Evolutionary conservation across 441 rosid species (phyloP).

Genomic region (Aleurites moluccanus): DNA sequence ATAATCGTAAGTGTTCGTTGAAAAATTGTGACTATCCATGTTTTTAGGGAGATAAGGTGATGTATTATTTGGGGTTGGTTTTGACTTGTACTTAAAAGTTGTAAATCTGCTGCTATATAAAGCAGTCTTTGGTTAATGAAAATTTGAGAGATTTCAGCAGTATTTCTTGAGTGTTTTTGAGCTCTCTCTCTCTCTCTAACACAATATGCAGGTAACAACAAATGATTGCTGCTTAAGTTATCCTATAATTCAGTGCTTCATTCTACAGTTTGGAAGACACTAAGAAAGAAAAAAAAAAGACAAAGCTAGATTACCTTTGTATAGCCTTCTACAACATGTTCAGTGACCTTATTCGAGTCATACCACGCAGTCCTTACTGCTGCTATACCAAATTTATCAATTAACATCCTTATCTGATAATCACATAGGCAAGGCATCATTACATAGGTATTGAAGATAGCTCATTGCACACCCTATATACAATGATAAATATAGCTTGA

Average conservation of each 20-base stretch:
- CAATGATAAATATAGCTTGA: background rate
- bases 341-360: conserved; percentile 55
- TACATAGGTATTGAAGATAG: background rate
- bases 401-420: conserved; percentile 63
- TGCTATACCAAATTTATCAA: conserved; percentile 69
- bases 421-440: conserved; percentile 16
- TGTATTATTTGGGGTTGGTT: no score
- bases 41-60: no score
- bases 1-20: no score
- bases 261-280: background rate
- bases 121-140: no score
- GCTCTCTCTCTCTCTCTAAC: no score
- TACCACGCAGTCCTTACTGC: conserved; percentile 75
- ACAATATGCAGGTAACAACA: conserved; percentile 4
- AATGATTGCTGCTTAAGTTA: background rate
- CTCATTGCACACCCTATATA: background rate
- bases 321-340: conserved; percentile 63
- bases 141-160: no score
- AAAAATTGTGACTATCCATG: no score
- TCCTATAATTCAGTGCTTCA: conserved; percentile 4
- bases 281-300: conserved; percentile 10
- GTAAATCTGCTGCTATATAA: no score
- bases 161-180: no score
- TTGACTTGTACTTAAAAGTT: no score
- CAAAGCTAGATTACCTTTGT: conserved; percentile 55